Base-by-base conservation (phyloP, 176 grass and related monocot genomes). In the Rhynchospora breviuscula region DNA sequence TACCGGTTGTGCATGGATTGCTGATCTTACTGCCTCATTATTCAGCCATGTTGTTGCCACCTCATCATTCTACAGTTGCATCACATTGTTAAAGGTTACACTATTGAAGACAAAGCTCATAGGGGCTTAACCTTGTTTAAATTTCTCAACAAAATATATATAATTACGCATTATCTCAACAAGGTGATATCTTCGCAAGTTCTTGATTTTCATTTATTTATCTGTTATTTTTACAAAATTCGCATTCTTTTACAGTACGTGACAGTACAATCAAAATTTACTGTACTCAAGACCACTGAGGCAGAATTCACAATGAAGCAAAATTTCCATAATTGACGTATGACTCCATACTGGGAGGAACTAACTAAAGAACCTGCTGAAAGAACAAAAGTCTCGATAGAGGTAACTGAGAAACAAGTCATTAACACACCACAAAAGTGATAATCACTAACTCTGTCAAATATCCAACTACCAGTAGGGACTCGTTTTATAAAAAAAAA, bases 1-100 rank as follows among this genome's bases (percentile, higher is more conserved):
- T 98, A 98, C 95, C 86, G 89, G 89, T 72, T 98, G 61, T 1
- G 92, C 95, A 89, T 98, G 92, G 74, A 95, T 95, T 57, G 95
- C 95, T 64, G 95, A 88, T 91, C 95, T 86, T 80, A 95, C 95
- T 8, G 40, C 61, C 48, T 90, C 89, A 14, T 90, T 85, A 77
- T 98, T 88, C 64, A 98, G 84, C 95, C 95, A 98, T 75, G 80
- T 83, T 6, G 95, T 93, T 40, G 95, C 92, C 81, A 98, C 89
- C 80, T 90, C 90, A 67, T 98, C 95, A 76, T 86, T 90, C 95
- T 98, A 79, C 70, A 91, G 9, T 65, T 86, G 47, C 81, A 78
- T 12, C 26, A 85, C 84, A 79, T 23, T 22, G 48, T 76, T 76
- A 21, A 54, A 76, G 21, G 19, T 62, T 9, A 62, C 8, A 62